These are phyloP conservation scores for Pulveroboletus frians DNA, from an alignment of 768 basidiomycete species.

Conservation along the genomic window DNA sequence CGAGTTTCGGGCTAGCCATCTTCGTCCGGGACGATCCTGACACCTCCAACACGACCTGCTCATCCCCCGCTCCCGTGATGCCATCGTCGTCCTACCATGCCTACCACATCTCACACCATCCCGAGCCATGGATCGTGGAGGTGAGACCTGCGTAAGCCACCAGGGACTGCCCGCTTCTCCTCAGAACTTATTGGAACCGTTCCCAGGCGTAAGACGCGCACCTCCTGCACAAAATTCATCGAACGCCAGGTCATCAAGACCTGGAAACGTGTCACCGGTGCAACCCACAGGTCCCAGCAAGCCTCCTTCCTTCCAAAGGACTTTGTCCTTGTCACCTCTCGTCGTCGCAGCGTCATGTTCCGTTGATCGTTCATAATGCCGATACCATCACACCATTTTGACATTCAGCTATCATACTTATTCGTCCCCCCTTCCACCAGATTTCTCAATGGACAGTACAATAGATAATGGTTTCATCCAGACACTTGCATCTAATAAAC, in stretches of 20 bases:
- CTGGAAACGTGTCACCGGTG: constrained; percentile 59
- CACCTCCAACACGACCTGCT: neutral
- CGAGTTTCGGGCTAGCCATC: constrained; percentile 11
- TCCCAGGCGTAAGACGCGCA: constrained; percentile 20
- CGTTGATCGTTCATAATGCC: constrained; percentile 17
- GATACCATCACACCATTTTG: constrained; percentile 13
- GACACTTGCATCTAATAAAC: constrained; percentile 2
- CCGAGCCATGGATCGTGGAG: constrained; percentile 27
- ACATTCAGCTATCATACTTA: constrained; percentile 9
- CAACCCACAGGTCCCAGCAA: constrained; percentile 47
- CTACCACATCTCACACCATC: constrained; percentile 8
- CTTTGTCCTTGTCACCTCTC: constrained; percentile 56
- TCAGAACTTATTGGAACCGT: neutral
- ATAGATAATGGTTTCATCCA: neutral
- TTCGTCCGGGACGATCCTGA: constrained; percentile 24
- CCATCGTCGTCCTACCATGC: constrained; percentile 9
- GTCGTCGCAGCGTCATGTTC: constrained; percentile 48
- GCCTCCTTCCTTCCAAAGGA: constrained; percentile 52
- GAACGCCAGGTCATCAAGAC: constrained; percentile 54
- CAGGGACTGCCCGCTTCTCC: neutral
- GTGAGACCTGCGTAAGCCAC: constrained; percentile 21
- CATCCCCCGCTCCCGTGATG: constrained; percentile 1
- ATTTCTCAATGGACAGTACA: constrained; percentile 8
- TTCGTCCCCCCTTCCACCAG: neutral
- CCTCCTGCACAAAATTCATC: constrained; percentile 42